phyloP scores from a whole-genome alignment of 495 filamentous ascomycete genomes.

The Podospora conica region DNA sequence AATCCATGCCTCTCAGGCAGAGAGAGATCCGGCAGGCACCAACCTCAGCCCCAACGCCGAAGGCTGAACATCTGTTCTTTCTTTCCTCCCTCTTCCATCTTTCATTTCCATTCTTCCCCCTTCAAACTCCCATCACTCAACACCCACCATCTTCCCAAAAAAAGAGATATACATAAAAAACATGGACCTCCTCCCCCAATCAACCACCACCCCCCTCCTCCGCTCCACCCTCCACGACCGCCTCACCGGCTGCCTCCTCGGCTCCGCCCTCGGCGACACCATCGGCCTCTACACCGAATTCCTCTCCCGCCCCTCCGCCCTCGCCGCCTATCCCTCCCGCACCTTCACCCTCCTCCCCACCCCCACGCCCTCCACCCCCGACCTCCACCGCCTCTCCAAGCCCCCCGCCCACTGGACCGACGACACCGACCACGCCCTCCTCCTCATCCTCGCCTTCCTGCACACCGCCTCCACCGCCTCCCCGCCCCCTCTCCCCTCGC shows the following conservation, averaged over 20 bases:
- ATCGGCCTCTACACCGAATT: slow-evolving; percentile 48
- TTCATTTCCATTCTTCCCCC: not conserved
- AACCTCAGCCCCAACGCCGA: not conserved
- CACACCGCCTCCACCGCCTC: slow-evolving; percentile 22
- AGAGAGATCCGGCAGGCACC: not conserved
- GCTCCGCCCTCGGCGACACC: slow-evolving; percentile 43
- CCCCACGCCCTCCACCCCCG: slow-evolving; percentile 27
- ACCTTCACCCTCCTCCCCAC: slow-evolving; percentile 29
- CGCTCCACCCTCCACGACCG: slow-evolving; percentile 28
- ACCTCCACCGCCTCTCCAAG: slow-evolving; percentile 36
- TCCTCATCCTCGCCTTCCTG: slow-evolving; percentile 39
- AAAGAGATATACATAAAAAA: no score
- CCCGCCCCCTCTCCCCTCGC: slow-evolving; percentile 12
- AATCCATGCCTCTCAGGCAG: no score
- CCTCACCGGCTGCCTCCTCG: slow-evolving; percentile 36
- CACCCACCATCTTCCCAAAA: not conserved
- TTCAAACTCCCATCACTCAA: not conserved
- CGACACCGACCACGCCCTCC: slow-evolving; percentile 45
- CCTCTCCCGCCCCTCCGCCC: slow-evolving; percentile 24
- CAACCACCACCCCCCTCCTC: slow-evolving; percentile 11
- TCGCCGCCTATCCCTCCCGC: slow-evolving; percentile 25
- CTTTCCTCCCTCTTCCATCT: not conserved
- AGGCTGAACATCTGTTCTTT: not conserved
- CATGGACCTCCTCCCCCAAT: not conserved
- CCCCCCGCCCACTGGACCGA: slow-evolving; percentile 42